Base-by-base conservation (phyloP, 2,329 filamentous ascomycete species). In the Catunica adiposa region DNA sequence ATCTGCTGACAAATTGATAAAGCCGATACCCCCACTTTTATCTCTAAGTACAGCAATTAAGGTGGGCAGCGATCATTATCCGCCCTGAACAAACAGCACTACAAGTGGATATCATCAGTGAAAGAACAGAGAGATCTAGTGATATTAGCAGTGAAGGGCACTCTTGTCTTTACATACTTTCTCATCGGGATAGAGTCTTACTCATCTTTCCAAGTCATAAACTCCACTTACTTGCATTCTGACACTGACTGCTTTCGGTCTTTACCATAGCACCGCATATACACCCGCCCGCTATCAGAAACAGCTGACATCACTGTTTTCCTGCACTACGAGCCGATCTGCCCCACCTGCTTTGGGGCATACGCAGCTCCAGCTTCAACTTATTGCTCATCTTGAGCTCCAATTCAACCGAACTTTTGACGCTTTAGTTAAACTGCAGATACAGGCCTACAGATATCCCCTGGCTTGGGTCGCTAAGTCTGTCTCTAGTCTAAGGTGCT, bases 1-100 rank as follows among this genome's bases (percentile, higher is more conserved):
- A 44, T 15, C 46, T 56, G 60, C 60, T 61, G 58, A 61, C 60
- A 61, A 61, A 61, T 60, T 59, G 59, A 58, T 42, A 56, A 58
- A 40, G n/a, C 14, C 5, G 22, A 42, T 40, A 11, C 26, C 38
- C 38, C 48, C 57, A 53, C 58, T 37, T 54, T 31, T 47, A 8
- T 31, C 3, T 17, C 44, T 9, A 29, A 20, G 17, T 44, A 22
- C 40, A 44, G 40, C 40, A 4, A 4, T 44, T 44, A 44, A n/a
- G 40, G 40, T n/a, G 40, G 40, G 40, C 40, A 17, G 40, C 15
- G 15, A 44, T 8, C 44, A 25, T 48, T 20, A n/a, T 48, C 44
- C 23, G 26, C 44, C 23, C 44, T 48, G 22, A 25, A 48, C 15
- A 23, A 22, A n/a, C 20, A 26, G 9, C 8, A 14, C 17, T 23